phyloP scores from a whole-genome alignment of 768 basidiomycete genomes.

The Boletellus ananas region DNA sequence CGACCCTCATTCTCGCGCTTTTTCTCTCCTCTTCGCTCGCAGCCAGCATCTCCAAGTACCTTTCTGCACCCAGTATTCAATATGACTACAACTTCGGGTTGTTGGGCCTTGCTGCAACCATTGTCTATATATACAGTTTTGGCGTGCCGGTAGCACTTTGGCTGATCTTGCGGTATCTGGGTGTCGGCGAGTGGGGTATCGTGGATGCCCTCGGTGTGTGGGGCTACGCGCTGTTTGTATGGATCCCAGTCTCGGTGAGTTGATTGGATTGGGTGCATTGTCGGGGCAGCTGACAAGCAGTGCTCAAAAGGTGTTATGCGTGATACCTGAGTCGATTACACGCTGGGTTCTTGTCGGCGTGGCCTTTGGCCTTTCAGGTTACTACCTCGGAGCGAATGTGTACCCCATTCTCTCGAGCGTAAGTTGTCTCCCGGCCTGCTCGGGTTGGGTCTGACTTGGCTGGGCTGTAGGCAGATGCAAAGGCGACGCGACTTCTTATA shows the following conservation, averaged over 20 bases:
- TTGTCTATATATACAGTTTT: slow-evolving; percentile 87
- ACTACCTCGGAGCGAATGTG: slow-evolving; percentile 79
- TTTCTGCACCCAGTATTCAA: slow-evolving; percentile 53
- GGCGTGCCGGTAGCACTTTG: slow-evolving; percentile 80
- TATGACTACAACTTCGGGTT: slow-evolving; percentile 86
- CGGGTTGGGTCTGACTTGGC: background rate
- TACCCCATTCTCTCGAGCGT: slow-evolving; percentile 89
- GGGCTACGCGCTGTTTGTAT: slow-evolving; percentile 80
- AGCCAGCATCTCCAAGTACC: slow-evolving; percentile 82
- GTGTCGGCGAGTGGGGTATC: slow-evolving; percentile 86
- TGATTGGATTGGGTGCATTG: background rate
- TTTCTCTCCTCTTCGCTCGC: slow-evolving; percentile 93
- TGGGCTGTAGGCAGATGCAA: slow-evolving; percentile 69
- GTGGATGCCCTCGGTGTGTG: slow-evolving; percentile 78
- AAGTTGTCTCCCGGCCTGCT: slow-evolving; percentile 28
- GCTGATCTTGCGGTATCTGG: slow-evolving; percentile 79
- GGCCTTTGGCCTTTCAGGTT: slow-evolving; percentile 79
- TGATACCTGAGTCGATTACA: slow-evolving; percentile 77
- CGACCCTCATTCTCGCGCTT: slow-evolving; percentile 88
- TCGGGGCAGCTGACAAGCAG: background rate
- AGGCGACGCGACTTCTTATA: slow-evolving; percentile 79
- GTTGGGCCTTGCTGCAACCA: slow-evolving; percentile 73
- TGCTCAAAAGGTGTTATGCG: slow-evolving; percentile 63
- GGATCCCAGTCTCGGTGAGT: slow-evolving; percentile 84
- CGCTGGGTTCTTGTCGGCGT: slow-evolving; percentile 76